These are phyloP conservation scores for Apiospora aurea DNA, from an alignment of 2,329 filamentous ascomycete species.

Conservation along the genomic window DNA sequence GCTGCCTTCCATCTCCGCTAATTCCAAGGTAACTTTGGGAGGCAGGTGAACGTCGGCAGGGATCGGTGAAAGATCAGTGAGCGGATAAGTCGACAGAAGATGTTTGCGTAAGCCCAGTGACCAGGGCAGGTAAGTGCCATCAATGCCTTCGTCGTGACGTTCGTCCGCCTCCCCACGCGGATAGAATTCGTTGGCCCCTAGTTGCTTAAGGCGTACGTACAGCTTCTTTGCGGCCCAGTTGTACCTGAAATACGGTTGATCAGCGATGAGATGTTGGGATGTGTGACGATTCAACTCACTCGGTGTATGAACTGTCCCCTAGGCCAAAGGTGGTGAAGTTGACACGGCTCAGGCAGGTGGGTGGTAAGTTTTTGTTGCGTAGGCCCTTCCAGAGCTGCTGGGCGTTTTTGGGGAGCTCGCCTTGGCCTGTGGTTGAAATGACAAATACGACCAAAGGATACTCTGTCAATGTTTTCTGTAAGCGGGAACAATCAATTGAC, in stretches of 20 bases:
- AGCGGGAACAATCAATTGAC: constrained; percentile 23
- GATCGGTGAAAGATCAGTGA: constrained; percentile 72
- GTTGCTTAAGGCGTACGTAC: constrained; percentile 80
- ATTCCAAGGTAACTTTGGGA: constrained; percentile 71
- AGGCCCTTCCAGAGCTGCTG: constrained; percentile 85
- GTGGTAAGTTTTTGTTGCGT: constrained; percentile 77
- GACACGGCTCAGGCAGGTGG: constrained; percentile 71
- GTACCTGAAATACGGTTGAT: constrained; percentile 61
- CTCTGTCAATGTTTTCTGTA: constrained; percentile 58
- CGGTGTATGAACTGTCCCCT: constrained; percentile 92
- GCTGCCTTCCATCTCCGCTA: constrained; percentile 35
- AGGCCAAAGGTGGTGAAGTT: constrained; percentile 88
- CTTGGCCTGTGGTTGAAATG: constrained; percentile 92
- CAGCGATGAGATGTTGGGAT: background rate
- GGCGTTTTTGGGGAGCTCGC: constrained; percentile 87
- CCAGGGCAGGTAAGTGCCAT: constrained; percentile 85
- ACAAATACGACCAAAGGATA: constrained; percentile 75
- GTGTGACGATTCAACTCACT: constrained; percentile 61
- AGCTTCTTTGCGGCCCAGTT: constrained; percentile 94
- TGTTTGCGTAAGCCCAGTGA: constrained; percentile 69
- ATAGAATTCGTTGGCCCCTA: constrained; percentile 81
- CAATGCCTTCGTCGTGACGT: constrained; percentile 88
- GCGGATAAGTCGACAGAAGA: constrained; percentile 72
- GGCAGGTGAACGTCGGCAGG: constrained; percentile 76
- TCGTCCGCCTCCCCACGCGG: constrained; percentile 89